phyloP scores from a whole-genome alignment of 495 filamentous ascomycete species.

The Lasiosphaeriaceae sp. region DNA sequence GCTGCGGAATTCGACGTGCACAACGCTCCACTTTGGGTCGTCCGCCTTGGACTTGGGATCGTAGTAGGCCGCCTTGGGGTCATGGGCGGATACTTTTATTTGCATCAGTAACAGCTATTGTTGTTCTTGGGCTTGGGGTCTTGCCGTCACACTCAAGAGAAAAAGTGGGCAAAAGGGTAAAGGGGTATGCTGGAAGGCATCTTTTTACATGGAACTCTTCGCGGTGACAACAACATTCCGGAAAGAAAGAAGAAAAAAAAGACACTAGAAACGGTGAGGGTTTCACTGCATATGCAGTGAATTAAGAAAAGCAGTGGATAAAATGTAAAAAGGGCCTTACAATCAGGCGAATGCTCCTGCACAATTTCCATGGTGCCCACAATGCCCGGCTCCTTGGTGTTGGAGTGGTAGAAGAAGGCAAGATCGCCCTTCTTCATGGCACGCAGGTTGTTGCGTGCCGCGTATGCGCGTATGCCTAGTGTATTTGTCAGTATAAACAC shows the following conservation, averaged over 20 bases:
- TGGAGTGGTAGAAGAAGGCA: conserved; percentile 98
- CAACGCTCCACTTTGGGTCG: conserved; percentile 84
- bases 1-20: conserved; percentile 78
- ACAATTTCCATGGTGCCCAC: conserved; percentile 94
- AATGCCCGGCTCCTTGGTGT: conserved; percentile 85
- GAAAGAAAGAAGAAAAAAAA: no score
- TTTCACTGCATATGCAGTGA: no score
- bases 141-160: background rate
- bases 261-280: no score
- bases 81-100: conserved; percentile 68
- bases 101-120: conserved; percentile 13
- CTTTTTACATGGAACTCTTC: no score
- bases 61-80: conserved; percentile 74
- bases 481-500: conserved; percentile 8
- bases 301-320: conserved; percentile 1
- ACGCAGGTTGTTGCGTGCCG: conserved; percentile 80
- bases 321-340: conserved; percentile 41
- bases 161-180: no score
- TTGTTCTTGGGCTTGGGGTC: background rate
- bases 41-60: conserved; percentile 69
- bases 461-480: conserved; percentile 45
- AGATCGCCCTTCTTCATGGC: conserved; percentile 88
- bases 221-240: no score
- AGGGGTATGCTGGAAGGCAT: no score
- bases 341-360: conserved; percentile 70